Evolutionary conservation across 176 grass and related monocot genomes (phyloP), one percentile per base, ranked within the genome.

Genomic region (Sorghum bicolor): DNA sequence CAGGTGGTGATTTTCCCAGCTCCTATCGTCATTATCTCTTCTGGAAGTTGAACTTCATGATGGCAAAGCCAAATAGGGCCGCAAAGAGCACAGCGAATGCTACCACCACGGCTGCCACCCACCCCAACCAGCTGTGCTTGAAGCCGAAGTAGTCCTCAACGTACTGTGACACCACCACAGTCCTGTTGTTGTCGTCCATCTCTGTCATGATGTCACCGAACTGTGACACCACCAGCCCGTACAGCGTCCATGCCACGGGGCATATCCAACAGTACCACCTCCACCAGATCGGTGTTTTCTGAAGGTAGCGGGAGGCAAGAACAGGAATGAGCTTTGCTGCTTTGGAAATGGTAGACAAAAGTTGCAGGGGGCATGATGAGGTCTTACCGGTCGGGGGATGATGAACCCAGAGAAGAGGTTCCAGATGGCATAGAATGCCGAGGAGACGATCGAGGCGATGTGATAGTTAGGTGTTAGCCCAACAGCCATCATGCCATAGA

Each of bases 41-140:
- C 48, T 97, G 94, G 87, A 97, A 97, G 79, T 97, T 97, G 41
- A 97, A 37, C 66, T 88, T 92, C 86, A 92, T 93, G 57, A 97
- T 97, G 8, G 94, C 86, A 22, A 97, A 88, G 47, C 80, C 79
- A 16, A 97, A 97, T 10, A 85, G 83, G 4, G 10, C 0, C 4
- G 47, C 48, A 12, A 76, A 63, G 60, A 63, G 60, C 20, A 26
- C 38, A 1, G n/a, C 11, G 11, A 71, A 71, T n/a, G 11, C 68
- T 38, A 71, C 68, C 5, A 71, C 68, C 38, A 41, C 37, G 4
- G n/a, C n/a, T 2, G 68, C 68, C 38, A 71, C 68, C 38, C 37
- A 25, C 2, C 67, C 68, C 68, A 71, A n/a, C 68, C 68, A 71
- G 38, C 68, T 71, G 38, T 26, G 11, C 37, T 71, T 71, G 68